Evolutionary conservation across 2,329 filamentous ascomycete genomes (phyloP), one percentile per base, ranked within the genome.

Genomic region (Penicillium fuscoglaucum): DNA sequence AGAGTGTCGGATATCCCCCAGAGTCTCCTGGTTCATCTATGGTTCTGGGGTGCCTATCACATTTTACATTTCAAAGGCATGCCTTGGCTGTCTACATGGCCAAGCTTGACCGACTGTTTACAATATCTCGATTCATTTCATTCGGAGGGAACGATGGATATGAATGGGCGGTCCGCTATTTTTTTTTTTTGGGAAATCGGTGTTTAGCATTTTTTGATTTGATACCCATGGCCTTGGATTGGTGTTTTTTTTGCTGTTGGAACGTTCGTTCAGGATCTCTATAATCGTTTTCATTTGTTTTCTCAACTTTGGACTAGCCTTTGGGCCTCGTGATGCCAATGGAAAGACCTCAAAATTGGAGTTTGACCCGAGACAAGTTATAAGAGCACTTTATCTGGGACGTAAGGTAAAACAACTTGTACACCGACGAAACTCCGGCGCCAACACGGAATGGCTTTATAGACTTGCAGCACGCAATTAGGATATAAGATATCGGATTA

Each of bases 161-260:
- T 41, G 35, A 39, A 37, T n/a, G 37, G 4, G 37, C 9, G 50
- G 13, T 53, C 39, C 33, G 26, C 33, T 21, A 21, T 21, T 28
- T 54, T 41, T 47, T n/a, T 61, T 45, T 53, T 45, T 53, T 49
- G 15, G 17, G 7, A 49, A 44, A 12, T 24, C 52, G 29, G 46
- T 55, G 37, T 59, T 45, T 59, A 29, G 43, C 2, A 28, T 15
- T 52, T 57, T 55, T 53, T 61, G 57, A 51, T 57, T 61, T 63
- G 57, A 65, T 65, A 63, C 62, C 62, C 61, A 46, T 39, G 55
- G 56, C 39, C 28, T 51, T 48, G 49, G 37, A 58, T 61, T 64
- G 49, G 43, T 43, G 52, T 57, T 58, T 39, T 51, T 31, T 43
- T 51, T 45, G 17, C 19, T 44, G 24, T 47, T 54, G 19, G 21